phyloP scores from a whole-genome alignment of 345 rosid species.

The sweet orange (Citrus sinensis) region DNA sequence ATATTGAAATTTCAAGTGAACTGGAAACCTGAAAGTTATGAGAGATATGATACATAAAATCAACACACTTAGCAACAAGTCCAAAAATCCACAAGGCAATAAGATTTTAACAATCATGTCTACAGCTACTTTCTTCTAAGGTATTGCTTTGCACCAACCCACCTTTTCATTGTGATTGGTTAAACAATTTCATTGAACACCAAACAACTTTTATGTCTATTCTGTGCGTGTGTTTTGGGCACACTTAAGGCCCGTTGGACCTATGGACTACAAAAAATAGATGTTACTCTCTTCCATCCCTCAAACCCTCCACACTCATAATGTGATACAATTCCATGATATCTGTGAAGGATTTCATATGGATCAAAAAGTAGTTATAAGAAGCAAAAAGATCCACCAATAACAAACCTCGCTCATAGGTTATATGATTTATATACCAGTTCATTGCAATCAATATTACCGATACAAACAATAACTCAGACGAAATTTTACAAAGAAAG shows the following conservation, averaged over 20 bases:
- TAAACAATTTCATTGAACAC: background rate
- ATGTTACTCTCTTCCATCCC: background rate
- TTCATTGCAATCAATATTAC: background rate
- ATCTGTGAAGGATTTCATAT: background rate
- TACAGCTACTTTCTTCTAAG: background rate
- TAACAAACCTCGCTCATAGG: background rate
- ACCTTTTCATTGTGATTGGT: background rate
- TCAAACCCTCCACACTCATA: background rate
- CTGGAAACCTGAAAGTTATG: background rate
- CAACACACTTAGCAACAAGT: background rate
- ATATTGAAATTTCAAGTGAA: background rate
- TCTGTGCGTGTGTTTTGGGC: background rate
- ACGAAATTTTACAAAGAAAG: background rate
- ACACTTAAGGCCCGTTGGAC: background rate
- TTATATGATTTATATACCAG: background rate
- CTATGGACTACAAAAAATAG: background rate
- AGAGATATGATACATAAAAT: background rate
- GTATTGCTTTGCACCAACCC: background rate
- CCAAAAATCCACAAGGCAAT: background rate
- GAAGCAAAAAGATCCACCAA: background rate
- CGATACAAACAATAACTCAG: background rate
- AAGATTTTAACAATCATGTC: background rate
- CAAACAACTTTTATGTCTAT: background rate
- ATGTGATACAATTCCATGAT: background rate
- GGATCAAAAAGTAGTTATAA: background rate